Conservation (phyloP, 2,329 filamentous ascomycete genomes). For the Alternaria novae-zelandiae region DNA sequence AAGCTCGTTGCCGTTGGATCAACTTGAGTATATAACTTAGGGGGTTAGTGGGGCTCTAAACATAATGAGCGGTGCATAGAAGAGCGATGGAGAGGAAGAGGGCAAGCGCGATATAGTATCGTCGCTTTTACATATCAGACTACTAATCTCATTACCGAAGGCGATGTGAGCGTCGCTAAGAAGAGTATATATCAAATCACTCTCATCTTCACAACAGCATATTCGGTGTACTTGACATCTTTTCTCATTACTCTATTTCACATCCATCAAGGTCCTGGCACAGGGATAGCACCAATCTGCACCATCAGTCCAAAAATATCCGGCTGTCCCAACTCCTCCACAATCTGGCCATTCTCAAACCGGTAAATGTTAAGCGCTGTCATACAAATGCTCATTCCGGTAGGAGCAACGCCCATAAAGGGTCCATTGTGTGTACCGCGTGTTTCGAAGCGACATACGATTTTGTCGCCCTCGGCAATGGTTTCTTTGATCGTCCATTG, state of each 20-base stretch:
- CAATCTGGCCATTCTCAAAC: background rate
- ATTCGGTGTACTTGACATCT: background rate
- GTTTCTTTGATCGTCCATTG: conserved; percentile 5
- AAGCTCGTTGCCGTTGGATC: conserved; percentile 5
- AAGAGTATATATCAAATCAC: background rate
- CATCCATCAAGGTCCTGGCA: background rate
- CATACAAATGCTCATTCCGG: background rate
- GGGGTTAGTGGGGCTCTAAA: background rate
- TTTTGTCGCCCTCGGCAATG: background rate
- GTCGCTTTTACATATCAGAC: background rate
- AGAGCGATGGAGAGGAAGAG: background rate
- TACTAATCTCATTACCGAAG: background rate
- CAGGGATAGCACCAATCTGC: background rate
- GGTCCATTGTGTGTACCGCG: background rate
- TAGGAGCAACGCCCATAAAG: background rate
- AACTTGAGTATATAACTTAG: conserved; percentile 6
- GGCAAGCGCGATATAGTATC: background rate
- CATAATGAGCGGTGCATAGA: background rate
- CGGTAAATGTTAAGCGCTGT: background rate
- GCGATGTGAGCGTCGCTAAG: background rate
- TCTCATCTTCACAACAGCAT: background rate
- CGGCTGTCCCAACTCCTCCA: background rate
- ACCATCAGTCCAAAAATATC: background rate
- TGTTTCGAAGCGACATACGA: background rate
- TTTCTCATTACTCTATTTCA: background rate